Percentiles rank a stretch among this genome's conserved stretches.
Evolutionary conservation across 495 filamentous ascomycete genomes (phyloP).

Genomic region (Lasiosphaeriaceae sp.): DNA sequence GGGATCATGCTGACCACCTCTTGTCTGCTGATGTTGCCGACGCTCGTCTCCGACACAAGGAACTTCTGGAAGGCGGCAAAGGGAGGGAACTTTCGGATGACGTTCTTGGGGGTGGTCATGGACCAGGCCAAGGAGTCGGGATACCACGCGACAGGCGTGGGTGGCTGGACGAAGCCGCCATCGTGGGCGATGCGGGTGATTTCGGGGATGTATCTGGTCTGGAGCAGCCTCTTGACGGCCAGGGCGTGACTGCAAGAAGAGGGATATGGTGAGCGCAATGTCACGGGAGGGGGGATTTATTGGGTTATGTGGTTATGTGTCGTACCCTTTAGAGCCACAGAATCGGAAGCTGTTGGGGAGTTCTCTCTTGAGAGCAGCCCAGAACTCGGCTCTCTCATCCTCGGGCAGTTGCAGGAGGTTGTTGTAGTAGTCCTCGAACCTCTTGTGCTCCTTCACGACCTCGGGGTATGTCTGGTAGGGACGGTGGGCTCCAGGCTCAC

Average conservation of each 20-base stretch:
- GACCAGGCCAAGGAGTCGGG: constrained; percentile 90
- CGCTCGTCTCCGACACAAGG: constrained; percentile 93
- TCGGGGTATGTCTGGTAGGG: constrained; percentile 51
- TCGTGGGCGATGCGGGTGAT: constrained; percentile 78
- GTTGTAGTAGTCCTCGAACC: constrained; percentile 82
- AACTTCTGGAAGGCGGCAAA: constrained; percentile 96
- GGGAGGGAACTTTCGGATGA: constrained; percentile 83
- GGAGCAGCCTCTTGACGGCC: constrained; percentile 76
- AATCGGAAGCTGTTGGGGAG: constrained; percentile 96
- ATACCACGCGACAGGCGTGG: constrained; percentile 79
- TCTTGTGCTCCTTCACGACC: constrained; percentile 66
- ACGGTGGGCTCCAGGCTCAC: constrained; percentile 20
- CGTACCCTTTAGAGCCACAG: constrained; percentile 80
- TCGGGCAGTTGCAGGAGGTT: constrained; percentile 64
- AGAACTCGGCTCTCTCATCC: constrained; percentile 73
- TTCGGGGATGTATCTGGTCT: constrained; percentile 83
- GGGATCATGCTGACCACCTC: constrained; percentile 99
- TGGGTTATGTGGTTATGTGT: not conserved
- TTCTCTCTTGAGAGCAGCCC: constrained; percentile 72
- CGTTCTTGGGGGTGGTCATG: constrained; percentile 94
- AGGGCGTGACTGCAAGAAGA: constrained; percentile 64
- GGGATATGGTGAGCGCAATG: constrained; percentile 5
- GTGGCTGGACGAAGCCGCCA: constrained; percentile 74
- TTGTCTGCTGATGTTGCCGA: constrained; percentile 95
- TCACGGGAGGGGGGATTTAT: not conserved